Evolutionary conservation across 108 stramenopile species (phyloP).

Genomic region (Phaeodactylum tricornutum): DNA sequence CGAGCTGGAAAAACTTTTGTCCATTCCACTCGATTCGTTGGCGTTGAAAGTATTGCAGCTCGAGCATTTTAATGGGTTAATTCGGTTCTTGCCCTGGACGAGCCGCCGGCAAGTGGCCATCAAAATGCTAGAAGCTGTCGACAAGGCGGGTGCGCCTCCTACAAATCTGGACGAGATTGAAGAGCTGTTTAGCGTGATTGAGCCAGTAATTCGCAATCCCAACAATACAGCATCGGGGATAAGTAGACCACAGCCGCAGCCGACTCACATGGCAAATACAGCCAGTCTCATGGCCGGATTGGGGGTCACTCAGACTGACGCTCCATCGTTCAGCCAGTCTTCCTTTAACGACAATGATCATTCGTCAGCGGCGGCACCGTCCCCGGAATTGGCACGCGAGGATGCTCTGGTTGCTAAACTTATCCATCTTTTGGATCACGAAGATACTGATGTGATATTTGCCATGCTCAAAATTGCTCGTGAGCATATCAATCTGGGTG

Average conservation of each 20-base stretch:
- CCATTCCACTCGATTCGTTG: conserved; percentile 74
- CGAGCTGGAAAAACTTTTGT: conserved; percentile 85
- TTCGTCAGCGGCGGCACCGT: not conserved
- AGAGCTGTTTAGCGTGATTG: conserved; percentile 76
- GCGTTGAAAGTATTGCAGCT: conserved; percentile 76
- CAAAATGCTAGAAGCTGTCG: conserved; percentile 55
- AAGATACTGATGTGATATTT: conserved; percentile 83
- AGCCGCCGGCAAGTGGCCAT: conserved; percentile 74
- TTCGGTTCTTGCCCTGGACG: conserved; percentile 88
- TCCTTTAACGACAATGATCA: conserved; percentile 2
- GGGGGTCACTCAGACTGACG: conserved; percentile 25
- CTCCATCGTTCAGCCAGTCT: not conserved
- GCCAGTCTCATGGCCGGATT: conserved; percentile 57
- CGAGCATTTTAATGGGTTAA: conserved; percentile 63
- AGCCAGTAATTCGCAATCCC: conserved; percentile 75
- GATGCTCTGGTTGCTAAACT: conserved; percentile 84
- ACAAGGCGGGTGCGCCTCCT: conserved; percentile 34
- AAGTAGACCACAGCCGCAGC: conserved; percentile 1
- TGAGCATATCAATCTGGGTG: conserved; percentile 56
- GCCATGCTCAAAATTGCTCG: conserved; percentile 67
- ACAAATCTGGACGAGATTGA: conserved; percentile 58
- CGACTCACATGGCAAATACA: conserved; percentile 12
- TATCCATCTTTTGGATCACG: conserved; percentile 70
- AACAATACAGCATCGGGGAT: conserved; percentile 5
- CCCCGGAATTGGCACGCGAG: conserved; percentile 1